Evolutionary conservation across 306 rosid species (phyloP).

Genomic region (Pachyrhizus erosus): DNA sequence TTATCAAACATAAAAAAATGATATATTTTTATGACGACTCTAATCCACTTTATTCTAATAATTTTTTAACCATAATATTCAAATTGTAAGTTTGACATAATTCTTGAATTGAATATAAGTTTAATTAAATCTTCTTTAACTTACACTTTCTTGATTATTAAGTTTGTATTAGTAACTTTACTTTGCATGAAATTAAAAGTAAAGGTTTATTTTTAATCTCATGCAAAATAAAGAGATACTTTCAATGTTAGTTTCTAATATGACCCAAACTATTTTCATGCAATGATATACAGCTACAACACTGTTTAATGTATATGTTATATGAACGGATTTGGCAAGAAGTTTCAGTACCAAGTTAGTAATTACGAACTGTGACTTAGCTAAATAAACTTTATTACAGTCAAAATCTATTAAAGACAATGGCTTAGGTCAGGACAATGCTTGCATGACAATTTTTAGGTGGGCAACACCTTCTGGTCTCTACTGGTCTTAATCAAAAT

Average conservation of each 20-base stretch:
- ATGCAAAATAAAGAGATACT: not conserved
- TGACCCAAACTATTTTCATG: not conserved
- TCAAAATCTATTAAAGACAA: not conserved
- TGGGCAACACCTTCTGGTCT: not conserved
- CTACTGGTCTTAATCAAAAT: not conserved
- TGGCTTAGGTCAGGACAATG: not conserved
- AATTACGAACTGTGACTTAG: not conserved
- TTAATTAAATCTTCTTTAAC: too few species aligned
- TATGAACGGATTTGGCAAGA: not conserved
- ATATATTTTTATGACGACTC: too few species aligned
- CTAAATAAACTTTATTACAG: not conserved
- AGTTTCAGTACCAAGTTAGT: not conserved
- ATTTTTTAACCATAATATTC: too few species aligned
- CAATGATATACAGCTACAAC: not conserved
- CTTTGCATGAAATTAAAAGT: not conserved
- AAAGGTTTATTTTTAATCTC: not conserved
- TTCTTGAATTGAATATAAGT: too few species aligned
- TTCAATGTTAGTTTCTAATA: not conserved
- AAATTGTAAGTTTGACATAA: too few species aligned
- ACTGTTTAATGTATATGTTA: not conserved
- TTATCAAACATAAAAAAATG: too few species aligned
- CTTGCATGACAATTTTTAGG: conserved; percentile 2
- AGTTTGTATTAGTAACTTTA: too few species aligned
- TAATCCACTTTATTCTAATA: too few species aligned
- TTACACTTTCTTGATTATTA: too few species aligned